A percentile compares a stretch with the other conserved stretches of the same genome.
phyloP scores from a whole-genome alignment of 2,329 filamentous ascomycete species.

The Bisporella sp. region DNA sequence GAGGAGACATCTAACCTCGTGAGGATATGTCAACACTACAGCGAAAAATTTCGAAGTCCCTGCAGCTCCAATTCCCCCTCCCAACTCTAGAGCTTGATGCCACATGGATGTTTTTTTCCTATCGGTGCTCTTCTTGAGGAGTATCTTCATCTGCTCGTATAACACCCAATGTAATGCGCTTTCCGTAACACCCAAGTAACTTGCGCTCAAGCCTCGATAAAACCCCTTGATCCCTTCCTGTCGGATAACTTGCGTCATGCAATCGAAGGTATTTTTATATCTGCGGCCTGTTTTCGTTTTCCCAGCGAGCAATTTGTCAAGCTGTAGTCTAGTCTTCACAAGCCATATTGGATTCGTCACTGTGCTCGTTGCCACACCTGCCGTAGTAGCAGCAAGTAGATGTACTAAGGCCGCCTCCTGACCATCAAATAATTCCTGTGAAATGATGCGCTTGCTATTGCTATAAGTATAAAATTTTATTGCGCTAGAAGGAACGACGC shows the following conservation, averaged over 20 bases:
- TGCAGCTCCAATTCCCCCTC: neutral
- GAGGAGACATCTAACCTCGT: neutral
- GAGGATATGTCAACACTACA: neutral
- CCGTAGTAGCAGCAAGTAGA: neutral
- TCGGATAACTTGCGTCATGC: neutral
- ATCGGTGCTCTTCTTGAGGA: neutral
- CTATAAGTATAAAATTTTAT: neutral
- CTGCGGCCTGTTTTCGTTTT: neutral
- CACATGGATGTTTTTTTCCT: neutral
- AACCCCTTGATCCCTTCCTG: neutral
- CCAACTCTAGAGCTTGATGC: neutral
- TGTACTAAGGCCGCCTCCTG: neutral
- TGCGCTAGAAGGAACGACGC: neutral
- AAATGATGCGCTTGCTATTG: neutral
- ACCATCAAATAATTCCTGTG: neutral
- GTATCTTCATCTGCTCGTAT: neutral
- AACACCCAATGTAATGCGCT: neutral
- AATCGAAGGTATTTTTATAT: neutral
- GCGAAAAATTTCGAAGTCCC: neutral
- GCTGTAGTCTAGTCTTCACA: neutral
- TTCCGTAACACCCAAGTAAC: slow-evolving; percentile 1
- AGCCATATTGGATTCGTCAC: neutral
- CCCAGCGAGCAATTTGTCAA: neutral
- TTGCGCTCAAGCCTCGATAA: neutral
- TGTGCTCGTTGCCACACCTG: neutral